phyloP scores from a whole-genome alignment of 345 rosid genomes.

The Psidium friedrichsthalianum region DNA sequence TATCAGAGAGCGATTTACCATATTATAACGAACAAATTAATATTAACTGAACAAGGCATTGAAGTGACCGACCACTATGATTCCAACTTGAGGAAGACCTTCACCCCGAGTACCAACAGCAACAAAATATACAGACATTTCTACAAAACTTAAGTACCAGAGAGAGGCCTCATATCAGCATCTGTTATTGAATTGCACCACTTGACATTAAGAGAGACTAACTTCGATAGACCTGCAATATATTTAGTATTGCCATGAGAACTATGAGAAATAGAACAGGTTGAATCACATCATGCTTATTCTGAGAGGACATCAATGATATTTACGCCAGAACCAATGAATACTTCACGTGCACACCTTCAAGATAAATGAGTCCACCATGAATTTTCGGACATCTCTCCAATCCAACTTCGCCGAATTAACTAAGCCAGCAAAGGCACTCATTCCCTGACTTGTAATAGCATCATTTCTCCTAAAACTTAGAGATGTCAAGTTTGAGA shows the following conservation, averaged over 20 bases:
- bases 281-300: neutral
- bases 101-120: neutral
- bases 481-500: slow-evolving; percentile 60
- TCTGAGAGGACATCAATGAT: neutral
- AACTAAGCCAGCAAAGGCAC: slow-evolving; percentile 45
- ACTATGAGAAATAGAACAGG: neutral
- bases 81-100: neutral
- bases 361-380: slow-evolving; percentile 62
- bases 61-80: neutral
- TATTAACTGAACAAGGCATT: neutral
- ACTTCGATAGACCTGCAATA: slow-evolving; percentile 48
- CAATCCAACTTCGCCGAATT: slow-evolving; percentile 71
- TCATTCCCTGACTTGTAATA: slow-evolving; percentile 67
- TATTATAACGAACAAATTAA: neutral
- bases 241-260: neutral
- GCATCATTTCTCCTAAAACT: slow-evolving; percentile 65
- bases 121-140: neutral
- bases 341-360: slow-evolving; percentile 27
- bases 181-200: slow-evolving; percentile 89
- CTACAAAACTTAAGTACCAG: slow-evolving; percentile 29
- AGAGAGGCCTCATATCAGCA: slow-evolving; percentile 63
- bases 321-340: neutral
- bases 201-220: slow-evolving; percentile 68
- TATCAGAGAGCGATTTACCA: neutral
- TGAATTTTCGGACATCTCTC: slow-evolving; percentile 79